These are phyloP conservation scores for Mycena olivaceomarginata DNA, from an alignment of 768 basidiomycete genomes.

Conservation along the genomic window DNA sequence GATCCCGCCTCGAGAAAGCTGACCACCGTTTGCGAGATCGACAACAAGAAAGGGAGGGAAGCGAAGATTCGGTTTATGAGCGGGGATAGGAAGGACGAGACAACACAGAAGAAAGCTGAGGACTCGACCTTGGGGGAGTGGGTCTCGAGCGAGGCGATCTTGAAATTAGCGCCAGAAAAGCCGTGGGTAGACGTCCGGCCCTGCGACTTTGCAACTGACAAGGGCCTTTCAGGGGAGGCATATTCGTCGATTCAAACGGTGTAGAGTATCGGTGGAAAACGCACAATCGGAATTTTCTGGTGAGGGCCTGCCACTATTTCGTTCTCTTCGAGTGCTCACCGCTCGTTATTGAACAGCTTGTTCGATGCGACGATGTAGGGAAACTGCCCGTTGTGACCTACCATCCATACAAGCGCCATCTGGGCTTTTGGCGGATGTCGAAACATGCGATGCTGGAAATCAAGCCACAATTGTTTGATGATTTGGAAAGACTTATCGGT, in stretches of 20 bases:
- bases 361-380: constrained; percentile 63
- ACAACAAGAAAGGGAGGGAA: constrained; percentile 28
- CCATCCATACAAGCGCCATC: constrained; percentile 67
- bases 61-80: constrained; percentile 63
- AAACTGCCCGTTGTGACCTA: constrained; percentile 64
- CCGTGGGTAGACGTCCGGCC: constrained; percentile 49
- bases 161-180: constrained; percentile 55
- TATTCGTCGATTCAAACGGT: constrained; percentile 60
- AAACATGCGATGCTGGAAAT: constrained; percentile 66
- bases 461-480: constrained; percentile 62
- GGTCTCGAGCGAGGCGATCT: constrained; percentile 61
- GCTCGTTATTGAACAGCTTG: constrained; percentile 58
- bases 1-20: constrained; percentile 57
- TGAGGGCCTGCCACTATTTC: constrained; percentile 40
- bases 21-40: constrained; percentile 52
- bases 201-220: not conserved
- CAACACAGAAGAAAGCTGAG: not conserved
- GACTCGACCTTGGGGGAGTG: constrained; percentile 55
- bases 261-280: constrained; percentile 67
- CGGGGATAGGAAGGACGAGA: constrained; percentile 37
- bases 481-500: constrained; percentile 67
- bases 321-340: not conserved
- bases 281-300: constrained; percentile 66
- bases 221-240: constrained; percentile 61
- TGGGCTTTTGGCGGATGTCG: constrained; percentile 70